Evolutionary conservation across 1,284 basidiomycete species (phyloP).

Genomic region (Meripilus lineatus): DNA sequence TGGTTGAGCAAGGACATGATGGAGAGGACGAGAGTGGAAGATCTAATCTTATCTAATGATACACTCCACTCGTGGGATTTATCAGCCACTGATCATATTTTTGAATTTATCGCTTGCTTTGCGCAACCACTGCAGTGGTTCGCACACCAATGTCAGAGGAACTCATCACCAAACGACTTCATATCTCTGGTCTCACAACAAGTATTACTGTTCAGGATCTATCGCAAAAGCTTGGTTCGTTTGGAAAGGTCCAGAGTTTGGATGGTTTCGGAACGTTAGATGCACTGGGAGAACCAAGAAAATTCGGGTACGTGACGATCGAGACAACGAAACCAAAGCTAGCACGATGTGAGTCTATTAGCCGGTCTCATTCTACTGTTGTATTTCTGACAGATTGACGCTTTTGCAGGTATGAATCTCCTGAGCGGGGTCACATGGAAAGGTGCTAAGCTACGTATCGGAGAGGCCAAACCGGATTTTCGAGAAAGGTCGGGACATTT

Average conservation of each 20-base stretch:
- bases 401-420: conserved; percentile 61
- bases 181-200: conserved; percentile 70
- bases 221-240: conserved; percentile 51
- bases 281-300: conserved; percentile 58
- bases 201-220: conserved; percentile 57
- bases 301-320: conserved; percentile 71
- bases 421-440: conserved; percentile 81
- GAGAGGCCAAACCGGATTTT: conserved; percentile 73
- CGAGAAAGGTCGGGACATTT: conserved; percentile 45
- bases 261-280: conserved; percentile 67
- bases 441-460: conserved; percentile 74
- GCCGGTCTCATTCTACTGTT: conserved; percentile 5
- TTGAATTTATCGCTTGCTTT: too few species aligned
- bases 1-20: conserved; percentile 48
- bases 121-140: too few species aligned
- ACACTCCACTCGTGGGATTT: neutral
- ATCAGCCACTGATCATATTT: neutral
- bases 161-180: conserved; percentile 55
- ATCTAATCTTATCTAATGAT: conserved; percentile 1
- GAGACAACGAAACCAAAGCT: conserved; percentile 57
- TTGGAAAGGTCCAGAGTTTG: conserved; percentile 61
- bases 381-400: conserved; percentile 6
- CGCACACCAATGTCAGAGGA: conserved; percentile 28
- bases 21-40: neutral
- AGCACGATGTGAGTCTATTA: conserved; percentile 50